Conservation (phyloP, 306 rosid genomes). For the Amphicarpaea edgeworthii region DNA sequence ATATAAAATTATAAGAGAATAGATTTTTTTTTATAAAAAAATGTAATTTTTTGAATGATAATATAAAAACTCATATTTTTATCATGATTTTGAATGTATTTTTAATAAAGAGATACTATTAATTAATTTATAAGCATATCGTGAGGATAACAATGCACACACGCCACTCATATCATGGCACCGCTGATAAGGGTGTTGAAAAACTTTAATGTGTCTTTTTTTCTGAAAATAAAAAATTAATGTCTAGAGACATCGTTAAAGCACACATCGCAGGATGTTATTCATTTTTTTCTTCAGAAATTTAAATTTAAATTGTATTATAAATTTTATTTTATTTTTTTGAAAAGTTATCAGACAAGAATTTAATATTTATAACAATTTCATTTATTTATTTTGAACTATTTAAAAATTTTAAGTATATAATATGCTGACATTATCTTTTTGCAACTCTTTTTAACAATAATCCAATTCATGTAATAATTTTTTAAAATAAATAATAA, state of each 20-base stretch:
- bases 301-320: background rate
- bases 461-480: too few relatives aligned
- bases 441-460: too few relatives aligned
- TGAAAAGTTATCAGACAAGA: background rate
- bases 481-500: too few relatives aligned
- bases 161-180: background rate
- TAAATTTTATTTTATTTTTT: background rate
- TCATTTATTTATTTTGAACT: too few relatives aligned
- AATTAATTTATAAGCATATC: background rate
- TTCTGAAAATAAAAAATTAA: too few relatives aligned
- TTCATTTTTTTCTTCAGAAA: background rate
- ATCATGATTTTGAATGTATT: background rate
- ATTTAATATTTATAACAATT: background rate
- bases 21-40: background rate
- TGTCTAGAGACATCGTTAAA: background rate
- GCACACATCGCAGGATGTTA: background rate
- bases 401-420: too few relatives aligned
- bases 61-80: too few relatives aligned
- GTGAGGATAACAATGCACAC: background rate
- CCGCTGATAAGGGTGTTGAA: background rate
- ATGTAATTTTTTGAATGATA: too few relatives aligned
- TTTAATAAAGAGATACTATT: background rate
- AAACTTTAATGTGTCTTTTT: too few relatives aligned
- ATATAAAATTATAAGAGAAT: too few relatives aligned
- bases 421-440: too few relatives aligned